A percentile compares a stretch with the other conserved stretches of the same genome.
Conservation (phyloP, 2,329 filamentous ascomycete genomes). For the Onygena corvina region DNA sequence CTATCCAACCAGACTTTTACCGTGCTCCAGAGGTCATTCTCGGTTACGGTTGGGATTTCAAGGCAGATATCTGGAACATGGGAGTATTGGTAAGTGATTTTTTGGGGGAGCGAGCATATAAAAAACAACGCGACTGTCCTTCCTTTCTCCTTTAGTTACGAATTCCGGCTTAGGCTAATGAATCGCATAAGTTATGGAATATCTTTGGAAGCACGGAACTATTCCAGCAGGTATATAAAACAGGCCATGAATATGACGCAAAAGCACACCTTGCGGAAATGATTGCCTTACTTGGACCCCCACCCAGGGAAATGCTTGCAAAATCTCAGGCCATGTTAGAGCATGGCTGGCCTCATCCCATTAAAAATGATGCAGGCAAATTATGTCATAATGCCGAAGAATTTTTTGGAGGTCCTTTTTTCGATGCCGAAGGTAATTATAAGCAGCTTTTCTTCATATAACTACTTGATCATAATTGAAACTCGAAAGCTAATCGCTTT, state of each 20-base stretch:
- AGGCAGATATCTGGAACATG: conserved; percentile 34
- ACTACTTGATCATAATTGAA: conserved; percentile 1
- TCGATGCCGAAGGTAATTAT: neutral
- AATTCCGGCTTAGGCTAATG: conserved; percentile 1
- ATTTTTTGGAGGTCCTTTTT: conserved; percentile 24
- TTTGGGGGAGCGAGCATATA: too few relatives aligned
- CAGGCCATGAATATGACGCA: conserved; percentile 27
- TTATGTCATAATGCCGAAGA: conserved; percentile 21
- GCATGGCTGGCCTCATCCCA: neutral
- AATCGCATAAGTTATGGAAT: conserved; percentile 18
- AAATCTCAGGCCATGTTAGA: conserved; percentile 13
- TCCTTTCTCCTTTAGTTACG: neutral
- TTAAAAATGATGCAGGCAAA: conserved; percentile 1
- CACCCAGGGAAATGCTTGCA: conserved; percentile 27
- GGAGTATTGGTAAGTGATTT: conserved; percentile 24
- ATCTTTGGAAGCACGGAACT: conserved; percentile 19
- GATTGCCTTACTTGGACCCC: conserved; percentile 32
- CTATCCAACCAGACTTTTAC: conserved; percentile 31
- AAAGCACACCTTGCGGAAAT: conserved; percentile 34
- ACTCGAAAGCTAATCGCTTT: conserved; percentile 11
- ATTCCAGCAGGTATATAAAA: conserved; percentile 25
- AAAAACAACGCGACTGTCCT: conserved; percentile 23
- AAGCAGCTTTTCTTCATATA: conserved; percentile 1
- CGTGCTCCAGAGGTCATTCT: conserved; percentile 33
- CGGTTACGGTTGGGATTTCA: conserved; percentile 29